Conservation (phyloP, 2,329 filamentous ascomycete species). For the Pseudogymnoascus sp. region DNA sequence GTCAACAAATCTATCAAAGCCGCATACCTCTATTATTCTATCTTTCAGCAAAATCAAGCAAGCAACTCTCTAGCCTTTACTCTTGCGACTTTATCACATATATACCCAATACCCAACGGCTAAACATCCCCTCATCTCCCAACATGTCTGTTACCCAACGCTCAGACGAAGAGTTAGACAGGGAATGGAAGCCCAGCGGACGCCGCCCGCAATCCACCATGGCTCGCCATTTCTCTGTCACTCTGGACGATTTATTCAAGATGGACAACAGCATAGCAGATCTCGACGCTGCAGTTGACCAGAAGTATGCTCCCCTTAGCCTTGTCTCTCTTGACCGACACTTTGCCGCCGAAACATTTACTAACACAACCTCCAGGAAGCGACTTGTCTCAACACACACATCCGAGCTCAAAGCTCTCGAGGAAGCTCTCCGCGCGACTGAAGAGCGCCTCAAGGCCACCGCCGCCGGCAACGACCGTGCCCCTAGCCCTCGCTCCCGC, state of each 20-base stretch:
- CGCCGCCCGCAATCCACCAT: slow-evolving; percentile 77
- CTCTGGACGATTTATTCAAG: slow-evolving; percentile 83
- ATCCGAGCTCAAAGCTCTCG: slow-evolving; percentile 77
- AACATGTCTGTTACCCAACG: slow-evolving; percentile 25
- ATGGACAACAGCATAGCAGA: slow-evolving; percentile 72
- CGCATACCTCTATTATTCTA: neutral
- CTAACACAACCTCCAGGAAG: slow-evolving; percentile 51
- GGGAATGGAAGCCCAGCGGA: slow-evolving; percentile 70
- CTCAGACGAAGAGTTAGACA: slow-evolving; percentile 63
- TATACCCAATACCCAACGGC: neutral
- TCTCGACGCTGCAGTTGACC: slow-evolving; percentile 66
- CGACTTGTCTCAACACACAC: slow-evolving; percentile 66
- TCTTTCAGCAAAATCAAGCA: neutral
- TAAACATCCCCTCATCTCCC: neutral
- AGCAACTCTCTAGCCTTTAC: neutral
- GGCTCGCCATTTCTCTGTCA: slow-evolving; percentile 77
- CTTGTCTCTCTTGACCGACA: neutral
- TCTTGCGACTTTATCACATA: slow-evolving; percentile 9
- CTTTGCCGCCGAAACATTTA: slow-evolving; percentile 4
- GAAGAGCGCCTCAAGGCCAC: slow-evolving; percentile 62
- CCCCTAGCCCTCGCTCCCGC: slow-evolving; percentile 19
- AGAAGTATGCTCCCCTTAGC: slow-evolving; percentile 52
- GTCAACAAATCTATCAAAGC: neutral
- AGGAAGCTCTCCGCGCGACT: slow-evolving; percentile 75
- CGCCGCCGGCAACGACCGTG: slow-evolving; percentile 12